phyloP scores from a whole-genome alignment of 2,329 filamentous ascomycete species.

The Aureobasidium melanogenum region DNA sequence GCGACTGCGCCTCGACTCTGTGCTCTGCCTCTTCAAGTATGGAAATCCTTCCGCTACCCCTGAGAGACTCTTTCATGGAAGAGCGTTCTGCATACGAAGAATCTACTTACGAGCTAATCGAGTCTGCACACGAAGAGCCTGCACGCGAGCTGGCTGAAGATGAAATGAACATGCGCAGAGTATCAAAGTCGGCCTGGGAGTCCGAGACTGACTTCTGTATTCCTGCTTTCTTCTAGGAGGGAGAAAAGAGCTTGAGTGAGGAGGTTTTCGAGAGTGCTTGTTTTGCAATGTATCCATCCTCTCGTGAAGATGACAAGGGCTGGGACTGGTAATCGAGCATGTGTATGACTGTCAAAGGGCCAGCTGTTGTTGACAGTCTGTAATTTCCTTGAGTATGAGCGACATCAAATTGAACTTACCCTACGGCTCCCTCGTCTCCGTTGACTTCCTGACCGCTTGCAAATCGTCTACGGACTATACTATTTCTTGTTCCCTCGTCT shows the following conservation, averaged over 20 bases:
- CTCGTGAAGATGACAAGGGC: background rate
- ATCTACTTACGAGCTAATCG: background rate
- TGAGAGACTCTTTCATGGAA: background rate
- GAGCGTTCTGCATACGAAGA: background rate
- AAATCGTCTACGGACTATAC: background rate
- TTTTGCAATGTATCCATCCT: background rate
- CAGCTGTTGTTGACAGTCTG: background rate
- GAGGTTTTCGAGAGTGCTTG: background rate
- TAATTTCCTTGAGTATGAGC: background rate
- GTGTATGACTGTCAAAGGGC: background rate
- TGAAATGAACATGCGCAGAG: background rate
- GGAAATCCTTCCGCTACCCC: background rate
- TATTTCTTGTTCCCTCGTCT: background rate
- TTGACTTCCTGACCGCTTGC: background rate
- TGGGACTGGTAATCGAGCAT: background rate
- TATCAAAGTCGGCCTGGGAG: background rate
- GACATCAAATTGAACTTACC: background rate
- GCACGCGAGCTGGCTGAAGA: background rate
- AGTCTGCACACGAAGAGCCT: background rate
- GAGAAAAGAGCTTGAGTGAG: background rate
- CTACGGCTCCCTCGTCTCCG: background rate
- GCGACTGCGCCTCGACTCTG: background rate
- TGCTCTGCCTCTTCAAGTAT: background rate
- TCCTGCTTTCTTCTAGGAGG: slow-evolving; percentile 4
- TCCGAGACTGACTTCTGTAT: slow-evolving; percentile 1